Conservation (phyloP, 2,329 filamentous ascomycete genomes). For the Claviceps africana region DNA sequence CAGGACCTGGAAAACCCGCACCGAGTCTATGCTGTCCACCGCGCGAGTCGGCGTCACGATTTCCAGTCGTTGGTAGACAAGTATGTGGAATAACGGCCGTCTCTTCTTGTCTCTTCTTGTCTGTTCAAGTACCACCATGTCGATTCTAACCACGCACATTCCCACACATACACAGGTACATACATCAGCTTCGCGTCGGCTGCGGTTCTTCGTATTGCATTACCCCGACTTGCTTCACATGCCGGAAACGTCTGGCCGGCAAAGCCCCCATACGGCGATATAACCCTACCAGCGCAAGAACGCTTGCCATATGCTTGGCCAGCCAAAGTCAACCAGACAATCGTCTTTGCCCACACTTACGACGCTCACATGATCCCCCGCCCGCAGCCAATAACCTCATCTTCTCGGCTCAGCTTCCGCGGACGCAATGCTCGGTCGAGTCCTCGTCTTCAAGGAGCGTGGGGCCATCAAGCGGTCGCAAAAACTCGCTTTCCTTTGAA, state of each 20-base stretch:
- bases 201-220: constrained; percentile 56
- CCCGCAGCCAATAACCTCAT: constrained; percentile 33
- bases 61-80: constrained; percentile 55
- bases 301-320: constrained; percentile 66
- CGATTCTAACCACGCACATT: background rate
- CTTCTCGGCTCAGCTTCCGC: constrained; percentile 22
- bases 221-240: constrained; percentile 70
- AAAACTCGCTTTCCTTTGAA: background rate
- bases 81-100: constrained; percentile 24
- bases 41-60: constrained; percentile 45
- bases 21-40: constrained; percentile 46
- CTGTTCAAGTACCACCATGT: background rate
- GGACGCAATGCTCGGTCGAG: constrained; percentile 2
- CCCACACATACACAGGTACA: constrained; percentile 40
- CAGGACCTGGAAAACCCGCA: constrained; percentile 48
- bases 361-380: constrained; percentile 27
- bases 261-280: constrained; percentile 62
- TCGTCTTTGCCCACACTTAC: constrained; percentile 47
- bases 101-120: background rate
- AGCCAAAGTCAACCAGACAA: constrained; percentile 64
- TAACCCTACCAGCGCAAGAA: constrained; percentile 67
- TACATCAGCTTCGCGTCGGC: constrained; percentile 68
- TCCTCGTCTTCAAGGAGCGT: background rate
- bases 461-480: background rate
- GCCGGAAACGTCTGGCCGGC: constrained; percentile 51